Evolutionary conservation across 1,284 basidiomycete species (phyloP), one percentile per base, ranked within the genome.

Genomic region (Bjerkandera adusta): DNA sequence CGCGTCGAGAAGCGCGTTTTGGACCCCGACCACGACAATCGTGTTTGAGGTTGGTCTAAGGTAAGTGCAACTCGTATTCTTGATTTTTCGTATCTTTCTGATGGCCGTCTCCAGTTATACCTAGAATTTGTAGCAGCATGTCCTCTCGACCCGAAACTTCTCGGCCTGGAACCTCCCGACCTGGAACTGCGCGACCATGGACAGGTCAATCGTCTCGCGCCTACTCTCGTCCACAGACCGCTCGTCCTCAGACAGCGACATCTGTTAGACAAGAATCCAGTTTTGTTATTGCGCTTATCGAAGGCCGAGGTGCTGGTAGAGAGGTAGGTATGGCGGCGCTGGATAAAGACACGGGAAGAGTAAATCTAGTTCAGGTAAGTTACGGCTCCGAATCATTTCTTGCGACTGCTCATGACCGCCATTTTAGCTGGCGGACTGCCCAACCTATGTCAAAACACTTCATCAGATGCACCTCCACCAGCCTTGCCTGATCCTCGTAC

Each of bases 241-340:
- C 15, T 32, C 44, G 36, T 12, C 46, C 39, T 11, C 24, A 43
- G 18, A 48, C 46, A 5, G 46, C 39, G 4, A 21, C 40, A n/a
- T 48, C 46, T 12, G 36, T 40, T 10, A 48, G 30, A 24, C 25
- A 34, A 12, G 46, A 48, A 5, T 30, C 45, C 3, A 82, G 67
- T 47, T 81, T 80, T 60, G 66, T 87, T 3, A 70, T 89, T 29
- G 82, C 88, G 4, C 63, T 90, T 15, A 65, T 89, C 11, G 87
- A 90, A 65, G 83, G 87, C 6, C 72, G 87, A 29, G 87, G 89
- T 2, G 71, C 85, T 18, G 83, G 85, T 0, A 73, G 85, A 32
- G 92, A 95, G 65, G 81, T 94, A 2, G 92, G 92, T 3, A 80
- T 95, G 29, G 91, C 91, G 1, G 86, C 87, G 0, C 71, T 93